Evolutionary conservation across 225 moss, liverwort and hornwort species (phyloP).

Genomic region (Antitrichia curtipendula): DNA sequence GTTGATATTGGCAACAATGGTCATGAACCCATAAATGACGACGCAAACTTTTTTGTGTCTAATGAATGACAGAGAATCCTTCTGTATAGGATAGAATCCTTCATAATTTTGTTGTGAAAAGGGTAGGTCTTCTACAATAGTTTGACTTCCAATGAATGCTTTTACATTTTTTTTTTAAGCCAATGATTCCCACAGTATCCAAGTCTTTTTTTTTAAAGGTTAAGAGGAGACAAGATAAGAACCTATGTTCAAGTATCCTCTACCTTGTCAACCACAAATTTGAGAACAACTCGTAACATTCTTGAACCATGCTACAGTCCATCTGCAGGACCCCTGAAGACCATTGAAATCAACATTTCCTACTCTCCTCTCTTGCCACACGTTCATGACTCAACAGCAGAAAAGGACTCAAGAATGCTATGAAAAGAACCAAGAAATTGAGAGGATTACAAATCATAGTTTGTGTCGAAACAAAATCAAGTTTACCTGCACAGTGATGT

Average conservation of each 20-base stretch:
- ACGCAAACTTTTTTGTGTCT: no score
- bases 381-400: not conserved
- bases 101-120: no score
- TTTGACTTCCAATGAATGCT: no score
- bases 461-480: not conserved
- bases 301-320: not conserved
- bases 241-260: not conserved
- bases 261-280: not conserved
- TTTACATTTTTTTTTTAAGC: no score
- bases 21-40: no score
- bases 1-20: not conserved
- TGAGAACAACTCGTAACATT: not conserved
- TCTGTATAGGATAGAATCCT: no score
- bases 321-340: not conserved
- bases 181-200: no score
- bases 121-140: no score
- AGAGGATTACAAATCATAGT: not conserved
- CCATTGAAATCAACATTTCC: not conserved
- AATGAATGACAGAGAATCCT: no score
- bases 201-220: no score
- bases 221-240: not conserved
- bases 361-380: not conserved
- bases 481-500: constrained; percentile 37
- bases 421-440: not conserved
- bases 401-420: not conserved